Base-by-base conservation (phyloP, 495 filamentous ascomycete genomes). In the Annulohypoxylon nitens region DNA sequence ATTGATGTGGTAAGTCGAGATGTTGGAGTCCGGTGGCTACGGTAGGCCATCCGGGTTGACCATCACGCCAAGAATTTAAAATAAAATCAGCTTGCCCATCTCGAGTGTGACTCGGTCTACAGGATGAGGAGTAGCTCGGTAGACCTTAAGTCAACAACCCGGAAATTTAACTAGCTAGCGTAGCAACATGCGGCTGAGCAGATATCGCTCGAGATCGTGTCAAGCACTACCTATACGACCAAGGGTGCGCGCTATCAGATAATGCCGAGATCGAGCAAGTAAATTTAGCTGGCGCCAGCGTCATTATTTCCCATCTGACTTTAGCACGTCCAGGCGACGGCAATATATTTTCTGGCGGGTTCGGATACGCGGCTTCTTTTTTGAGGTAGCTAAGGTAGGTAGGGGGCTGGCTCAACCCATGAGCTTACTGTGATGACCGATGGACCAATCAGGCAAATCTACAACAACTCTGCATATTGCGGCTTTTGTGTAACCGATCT, bases 111-210 rank as follows among this genome's bases (percentile, higher is more conserved):
- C 48, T 45, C 43, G 43, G 53, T 33, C 39, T 50, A 12, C 51
- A 18, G 23, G 45, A 41, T n/a, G 57, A 26, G 63, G 23, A 47
- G 9, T 18, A 20, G 63, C 53, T 75, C 72, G 72, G 67, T 61
- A 63, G 51, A 30, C 57, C 50, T 60, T 25, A 67, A 70, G 57
- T 54, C 58, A 67, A 67, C 58, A 63, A 67, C 62, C 67, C 59
- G 60, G 72, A 59, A 69, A 58, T 37, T 55, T 59, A 48, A 58
- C 18, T 64, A 61, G 57, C 57, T 39, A 62, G 51, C 45, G 72
- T 75, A 48, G 53, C 54, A 75, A 71, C 67, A 71, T 75, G 72
- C 72, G 72, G 72, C 72, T 75, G 67, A 75, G 72, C 60, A 64
- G 39, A 14, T n/a, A n/a, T 10, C 36, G 8, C 36, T 9, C 36